phyloP scores from a whole-genome alignment of 2,329 filamentous ascomycete genomes.

The Microsporum ferrugineum region DNA sequence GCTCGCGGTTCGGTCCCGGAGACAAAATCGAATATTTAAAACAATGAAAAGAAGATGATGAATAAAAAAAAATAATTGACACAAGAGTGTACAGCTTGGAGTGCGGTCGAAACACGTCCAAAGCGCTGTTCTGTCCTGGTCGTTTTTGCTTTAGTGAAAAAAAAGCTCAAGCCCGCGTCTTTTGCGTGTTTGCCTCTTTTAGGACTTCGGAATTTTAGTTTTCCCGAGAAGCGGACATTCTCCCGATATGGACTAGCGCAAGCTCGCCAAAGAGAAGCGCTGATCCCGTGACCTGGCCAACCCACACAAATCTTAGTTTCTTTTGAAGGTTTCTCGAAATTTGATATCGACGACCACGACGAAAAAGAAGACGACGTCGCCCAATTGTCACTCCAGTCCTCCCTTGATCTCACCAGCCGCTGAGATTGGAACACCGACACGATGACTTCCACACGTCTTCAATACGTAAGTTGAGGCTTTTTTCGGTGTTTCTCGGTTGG shows the following conservation, averaged over 20 bases:
- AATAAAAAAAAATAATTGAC: not conserved
- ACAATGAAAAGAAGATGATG: not conserved
- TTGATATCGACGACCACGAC: constrained; percentile 33
- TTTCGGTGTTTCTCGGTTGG: not conserved
- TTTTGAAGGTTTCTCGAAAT: constrained; percentile 18
- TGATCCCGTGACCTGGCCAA: constrained; percentile 20
- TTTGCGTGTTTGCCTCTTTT: constrained; percentile 18
- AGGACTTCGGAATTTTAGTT: constrained; percentile 14
- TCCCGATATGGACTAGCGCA: constrained; percentile 20
- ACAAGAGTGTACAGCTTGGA: not conserved
- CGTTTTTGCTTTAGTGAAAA: not conserved
- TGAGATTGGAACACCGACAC: constrained; percentile 37
- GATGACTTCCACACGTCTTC: constrained; percentile 44
- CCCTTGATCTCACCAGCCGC: constrained; percentile 22
- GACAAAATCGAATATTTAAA: not conserved
- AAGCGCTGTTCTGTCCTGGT: not conserved
- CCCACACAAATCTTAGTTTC: constrained; percentile 32
- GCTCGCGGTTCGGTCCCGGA: not conserved
- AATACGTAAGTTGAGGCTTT: constrained; percentile 31
- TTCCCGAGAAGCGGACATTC: not conserved
- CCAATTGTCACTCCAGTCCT: constrained; percentile 27
- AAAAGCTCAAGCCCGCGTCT: not conserved
- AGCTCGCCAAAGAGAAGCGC: constrained; percentile 24
- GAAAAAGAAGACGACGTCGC: constrained; percentile 28
- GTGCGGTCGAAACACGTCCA: not conserved